Conservation (phyloP, 306 rosid species). For the Prunus davidiana region DNA sequence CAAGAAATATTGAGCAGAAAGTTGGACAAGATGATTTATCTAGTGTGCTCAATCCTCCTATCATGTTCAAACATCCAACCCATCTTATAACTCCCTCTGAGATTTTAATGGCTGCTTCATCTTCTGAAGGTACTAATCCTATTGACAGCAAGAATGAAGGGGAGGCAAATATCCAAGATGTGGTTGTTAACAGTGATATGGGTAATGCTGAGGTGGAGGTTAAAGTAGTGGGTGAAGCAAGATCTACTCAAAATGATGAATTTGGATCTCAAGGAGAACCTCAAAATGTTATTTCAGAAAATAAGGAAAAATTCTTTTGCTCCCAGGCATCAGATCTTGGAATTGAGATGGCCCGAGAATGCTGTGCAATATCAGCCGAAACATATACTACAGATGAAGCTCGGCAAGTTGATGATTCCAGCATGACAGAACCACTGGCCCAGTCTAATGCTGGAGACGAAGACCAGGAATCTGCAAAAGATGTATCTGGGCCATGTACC, state of each 20-base stretch:
- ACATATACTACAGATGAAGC: conserved; percentile 48
- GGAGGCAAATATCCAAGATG: conserved; percentile 70
- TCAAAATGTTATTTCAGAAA: conserved; percentile 47
- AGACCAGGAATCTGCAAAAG: conserved; percentile 53
- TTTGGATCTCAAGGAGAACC: conserved; percentile 51
- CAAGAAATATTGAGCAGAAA: conserved; percentile 56
- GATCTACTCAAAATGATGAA: conserved; percentile 58
- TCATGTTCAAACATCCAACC: conserved; percentile 81
- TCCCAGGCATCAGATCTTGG: conserved; percentile 99
- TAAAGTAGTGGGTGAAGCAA: conserved; percentile 73
- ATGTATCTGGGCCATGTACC: conserved; percentile 50
- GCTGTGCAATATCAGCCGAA: conserved; percentile 63
- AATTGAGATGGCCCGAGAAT: conserved; percentile 84
- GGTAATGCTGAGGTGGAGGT: conserved; percentile 80
- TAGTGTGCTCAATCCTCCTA: conserved; percentile 51
- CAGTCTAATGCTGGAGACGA: conserved; percentile 55
- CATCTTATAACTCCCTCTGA: conserved; percentile 91
- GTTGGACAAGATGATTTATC: conserved; percentile 66
- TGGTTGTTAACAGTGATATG: conserved; percentile 51
- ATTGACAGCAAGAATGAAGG: conserved; percentile 61
- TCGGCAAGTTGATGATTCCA: conserved; percentile 43
- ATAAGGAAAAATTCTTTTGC: conserved; percentile 72
- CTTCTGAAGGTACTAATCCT: conserved; percentile 56
- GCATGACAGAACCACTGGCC: conserved; percentile 34
- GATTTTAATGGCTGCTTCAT: conserved; percentile 65